Percentiles rank a stretch among this genome's conserved stretches.
phyloP scores from a whole-genome alignment of 768 basidiomycete genomes.

The Lyophyllum shimeji region DNA sequence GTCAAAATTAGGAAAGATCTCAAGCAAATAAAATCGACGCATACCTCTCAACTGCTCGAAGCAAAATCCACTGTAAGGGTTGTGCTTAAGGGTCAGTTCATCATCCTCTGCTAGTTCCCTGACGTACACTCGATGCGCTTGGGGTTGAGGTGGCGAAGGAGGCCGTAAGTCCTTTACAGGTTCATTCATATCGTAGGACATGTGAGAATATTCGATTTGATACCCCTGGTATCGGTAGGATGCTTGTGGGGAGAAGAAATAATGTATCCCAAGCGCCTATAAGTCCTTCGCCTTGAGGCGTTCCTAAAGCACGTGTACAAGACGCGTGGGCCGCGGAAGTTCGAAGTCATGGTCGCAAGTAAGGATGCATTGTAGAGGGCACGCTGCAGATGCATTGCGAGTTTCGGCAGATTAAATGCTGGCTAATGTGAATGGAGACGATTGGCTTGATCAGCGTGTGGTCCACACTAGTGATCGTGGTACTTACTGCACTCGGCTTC shows the following conservation, averaged over 20 bases:
- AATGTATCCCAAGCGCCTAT: not conserved
- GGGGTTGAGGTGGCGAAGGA: constrained; percentile 10
- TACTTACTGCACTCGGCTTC: no score
- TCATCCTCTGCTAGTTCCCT: not conserved
- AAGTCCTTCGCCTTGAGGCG: constrained; percentile 10
- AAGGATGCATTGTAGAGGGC: not conserved
- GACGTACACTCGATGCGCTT: constrained; percentile 19
- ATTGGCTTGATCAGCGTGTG: not conserved
- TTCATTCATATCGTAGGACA: constrained; percentile 19
- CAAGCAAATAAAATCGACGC: not conserved
- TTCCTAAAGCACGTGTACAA: not conserved
- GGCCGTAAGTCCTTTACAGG: constrained; percentile 6
- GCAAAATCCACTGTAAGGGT: constrained; percentile 21
- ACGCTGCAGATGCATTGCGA: constrained; percentile 6
- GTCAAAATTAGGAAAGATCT: not conserved
- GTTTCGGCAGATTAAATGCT: not conserved
- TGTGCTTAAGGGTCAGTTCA: not conserved
- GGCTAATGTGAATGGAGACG: not conserved
- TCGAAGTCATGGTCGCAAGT: not conserved
- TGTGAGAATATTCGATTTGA: not conserved
- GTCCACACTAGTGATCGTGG: not conserved
- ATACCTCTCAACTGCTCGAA: constrained; percentile 40
- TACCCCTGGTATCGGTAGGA: not conserved
- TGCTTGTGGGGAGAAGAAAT: not conserved
- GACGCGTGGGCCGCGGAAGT: not conserved